Conservation (phyloP, 164 flowering plant genomes). For the Berberis thunbergii region DNA sequence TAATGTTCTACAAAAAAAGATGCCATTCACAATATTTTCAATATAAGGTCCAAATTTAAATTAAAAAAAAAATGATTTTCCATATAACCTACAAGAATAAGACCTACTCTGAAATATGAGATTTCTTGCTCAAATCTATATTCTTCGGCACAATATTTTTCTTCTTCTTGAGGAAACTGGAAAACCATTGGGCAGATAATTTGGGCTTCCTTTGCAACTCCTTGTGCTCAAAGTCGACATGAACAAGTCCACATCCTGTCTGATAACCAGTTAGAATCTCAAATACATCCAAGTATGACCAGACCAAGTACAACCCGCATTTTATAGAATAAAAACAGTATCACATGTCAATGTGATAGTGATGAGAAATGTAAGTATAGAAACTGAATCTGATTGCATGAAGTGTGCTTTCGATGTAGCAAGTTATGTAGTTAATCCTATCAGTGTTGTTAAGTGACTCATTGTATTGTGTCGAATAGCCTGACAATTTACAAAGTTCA, state of each 20-base stretch:
- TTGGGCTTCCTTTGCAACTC: constrained; percentile 27
- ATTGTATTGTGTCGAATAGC: constrained; percentile 16
- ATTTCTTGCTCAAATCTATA: neutral
- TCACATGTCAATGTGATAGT: neutral
- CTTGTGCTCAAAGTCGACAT: constrained; percentile 27
- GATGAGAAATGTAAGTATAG: neutral
- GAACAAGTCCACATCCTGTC: constrained; percentile 21
- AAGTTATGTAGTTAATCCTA: constrained; percentile 25
- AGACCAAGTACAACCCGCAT: neutral
- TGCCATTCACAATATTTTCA: no score
- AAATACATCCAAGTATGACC: constrained; percentile 20
- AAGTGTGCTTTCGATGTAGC: constrained; percentile 25
- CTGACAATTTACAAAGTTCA: constrained; percentile 6
- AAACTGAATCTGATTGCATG: constrained; percentile 29
- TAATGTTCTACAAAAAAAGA: no score
- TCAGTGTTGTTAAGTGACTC: constrained; percentile 22
- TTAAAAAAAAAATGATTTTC: no score
- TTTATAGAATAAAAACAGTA: neutral
- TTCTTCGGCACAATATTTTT: neutral
- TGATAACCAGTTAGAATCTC: constrained; percentile 21
- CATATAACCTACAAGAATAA: neutral
- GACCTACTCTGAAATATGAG: no score
- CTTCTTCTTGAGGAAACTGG: neutral
- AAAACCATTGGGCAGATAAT: constrained; percentile 29
- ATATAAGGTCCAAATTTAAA: no score